Evolutionary conservation across 768 basidiomycete genomes (phyloP).

Genomic region (Leccinum rimulosum): DNA sequence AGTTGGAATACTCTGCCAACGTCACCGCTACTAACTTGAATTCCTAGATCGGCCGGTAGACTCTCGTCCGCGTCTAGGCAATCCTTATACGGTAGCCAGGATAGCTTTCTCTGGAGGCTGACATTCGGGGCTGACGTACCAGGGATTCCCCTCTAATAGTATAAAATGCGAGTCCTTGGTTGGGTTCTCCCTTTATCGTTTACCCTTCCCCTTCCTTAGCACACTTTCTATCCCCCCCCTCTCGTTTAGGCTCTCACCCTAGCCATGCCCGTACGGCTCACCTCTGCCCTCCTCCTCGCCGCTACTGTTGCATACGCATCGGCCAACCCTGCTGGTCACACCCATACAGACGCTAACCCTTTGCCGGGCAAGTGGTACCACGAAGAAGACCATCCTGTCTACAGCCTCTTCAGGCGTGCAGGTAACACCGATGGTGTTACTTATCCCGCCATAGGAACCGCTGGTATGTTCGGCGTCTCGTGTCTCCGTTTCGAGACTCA

Average conservation of each 20-base stretch:
- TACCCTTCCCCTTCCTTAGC: slow-evolving; percentile 5
- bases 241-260: slow-evolving; percentile 38
- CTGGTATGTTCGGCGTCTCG: slow-evolving; percentile 38
- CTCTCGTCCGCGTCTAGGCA: not conserved
- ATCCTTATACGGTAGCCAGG: slow-evolving; percentile 18
- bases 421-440: slow-evolving; percentile 40
- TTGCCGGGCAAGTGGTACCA: slow-evolving; percentile 58
- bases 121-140: slow-evolving; percentile 23
- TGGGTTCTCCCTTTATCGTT: slow-evolving; percentile 6
- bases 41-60: slow-evolving; percentile 1
- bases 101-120: slow-evolving; percentile 20
- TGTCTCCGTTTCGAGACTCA: not conserved
- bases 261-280: slow-evolving; percentile 26
- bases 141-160: slow-evolving; percentile 14
- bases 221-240: slow-evolving; percentile 30
- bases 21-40: slow-evolving; percentile 5
- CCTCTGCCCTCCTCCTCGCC: slow-evolving; percentile 27
- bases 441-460: slow-evolving; percentile 59
- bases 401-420: slow-evolving; percentile 60
- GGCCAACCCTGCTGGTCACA: slow-evolving; percentile 16
- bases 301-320: slow-evolving; percentile 21
- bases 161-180: slow-evolving; percentile 24
- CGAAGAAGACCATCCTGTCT: slow-evolving; percentile 52
- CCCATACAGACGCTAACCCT: slow-evolving; percentile 17
- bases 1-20: slow-evolving; percentile 2